These are phyloP conservation scores for Beauveria sp. DNA, from an alignment of 2,329 filamentous ascomycete genomes.

Conservation along the genomic window DNA sequence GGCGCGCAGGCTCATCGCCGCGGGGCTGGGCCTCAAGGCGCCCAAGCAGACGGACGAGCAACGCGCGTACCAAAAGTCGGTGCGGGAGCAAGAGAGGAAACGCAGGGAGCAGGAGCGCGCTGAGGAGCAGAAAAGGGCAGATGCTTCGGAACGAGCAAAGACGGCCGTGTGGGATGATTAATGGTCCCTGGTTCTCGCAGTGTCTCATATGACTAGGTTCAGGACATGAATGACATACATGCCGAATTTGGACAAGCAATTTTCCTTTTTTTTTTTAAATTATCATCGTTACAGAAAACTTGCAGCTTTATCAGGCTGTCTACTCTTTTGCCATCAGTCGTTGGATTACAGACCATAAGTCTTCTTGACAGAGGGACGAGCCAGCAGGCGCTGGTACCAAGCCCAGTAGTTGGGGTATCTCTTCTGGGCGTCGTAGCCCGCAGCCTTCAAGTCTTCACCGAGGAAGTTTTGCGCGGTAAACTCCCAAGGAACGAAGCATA, in stretches of 20 bases:
- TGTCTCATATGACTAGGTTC: too few species aligned
- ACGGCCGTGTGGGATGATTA: slow-evolving; percentile 79
- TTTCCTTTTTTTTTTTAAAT: neutral
- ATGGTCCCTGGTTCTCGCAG: too few species aligned
- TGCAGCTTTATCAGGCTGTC: neutral
- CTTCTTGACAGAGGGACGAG: slow-evolving; percentile 24
- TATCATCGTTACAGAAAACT: neutral
- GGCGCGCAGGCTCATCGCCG: slow-evolving; percentile 82
- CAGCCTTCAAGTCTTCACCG: slow-evolving; percentile 16
- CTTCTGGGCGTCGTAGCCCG: slow-evolving; percentile 20
- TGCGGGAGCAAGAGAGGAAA: slow-evolving; percentile 79
- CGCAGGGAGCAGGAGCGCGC: slow-evolving; percentile 64
- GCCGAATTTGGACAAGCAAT: neutral
- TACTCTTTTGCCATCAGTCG: too few species aligned
- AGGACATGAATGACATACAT: neutral
- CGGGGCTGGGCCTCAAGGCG: slow-evolving; percentile 72
- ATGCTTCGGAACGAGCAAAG: slow-evolving; percentile 68
- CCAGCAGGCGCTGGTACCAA: slow-evolving; percentile 26
- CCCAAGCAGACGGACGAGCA: slow-evolving; percentile 84
- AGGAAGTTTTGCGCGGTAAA: slow-evolving; percentile 11
- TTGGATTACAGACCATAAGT: slow-evolving; percentile 13
- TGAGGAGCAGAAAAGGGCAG: slow-evolving; percentile 51
- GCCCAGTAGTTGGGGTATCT: slow-evolving; percentile 28
- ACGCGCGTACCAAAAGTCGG: slow-evolving; percentile 72
- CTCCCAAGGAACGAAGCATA: slow-evolving; percentile 27